Conservation (phyloP, 257 asterid genomes). For the Scutellaria minor region DNA sequence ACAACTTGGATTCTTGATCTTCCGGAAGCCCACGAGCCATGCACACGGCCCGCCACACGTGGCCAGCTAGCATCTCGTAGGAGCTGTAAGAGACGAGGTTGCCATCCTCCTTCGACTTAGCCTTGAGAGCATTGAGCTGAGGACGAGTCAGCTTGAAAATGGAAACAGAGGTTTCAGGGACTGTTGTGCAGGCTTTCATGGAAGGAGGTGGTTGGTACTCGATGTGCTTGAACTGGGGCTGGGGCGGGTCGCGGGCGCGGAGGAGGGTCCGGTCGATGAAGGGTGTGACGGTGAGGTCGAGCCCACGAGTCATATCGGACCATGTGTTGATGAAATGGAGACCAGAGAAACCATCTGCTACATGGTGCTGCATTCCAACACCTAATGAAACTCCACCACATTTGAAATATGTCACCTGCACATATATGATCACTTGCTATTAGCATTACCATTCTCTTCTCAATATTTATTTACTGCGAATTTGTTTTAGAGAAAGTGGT, state of each 20-base stretch:
- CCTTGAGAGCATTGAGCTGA: constrained; percentile 66
- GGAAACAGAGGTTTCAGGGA: constrained; percentile 54
- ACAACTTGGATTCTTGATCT: constrained; percentile 74
- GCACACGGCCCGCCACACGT: constrained; percentile 79
- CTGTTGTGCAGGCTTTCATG: constrained; percentile 41
- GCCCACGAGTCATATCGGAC: constrained; percentile 97
- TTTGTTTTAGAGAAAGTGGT: no score
- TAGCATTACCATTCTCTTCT: not conserved
- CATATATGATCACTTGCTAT: not conserved
- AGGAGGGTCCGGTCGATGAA: constrained; percentile 92
- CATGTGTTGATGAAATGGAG: constrained; percentile 96
- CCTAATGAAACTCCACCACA: constrained; percentile 98
- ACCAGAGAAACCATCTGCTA: constrained; percentile 96
- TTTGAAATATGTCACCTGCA: constrained; percentile 81
- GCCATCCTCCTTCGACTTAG: constrained; percentile 71
- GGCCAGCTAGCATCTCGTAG: constrained; percentile 86
- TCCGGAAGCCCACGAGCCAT: constrained; percentile 66
- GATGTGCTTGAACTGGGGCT: constrained; percentile 76
- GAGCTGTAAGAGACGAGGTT: constrained; percentile 68
- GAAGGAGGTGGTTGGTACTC: constrained; percentile 96
- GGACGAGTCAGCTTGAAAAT: constrained; percentile 68
- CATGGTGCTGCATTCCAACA: constrained; percentile 96
- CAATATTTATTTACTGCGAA: no score
- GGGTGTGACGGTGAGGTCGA: constrained; percentile 64
- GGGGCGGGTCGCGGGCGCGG: constrained; percentile 82